Percentiles rank a stretch among this genome's conserved stretches.
Evolutionary conservation across 2,329 filamentous ascomycete species (phyloP).

Genomic region (Neoascochyta sp.): DNA sequence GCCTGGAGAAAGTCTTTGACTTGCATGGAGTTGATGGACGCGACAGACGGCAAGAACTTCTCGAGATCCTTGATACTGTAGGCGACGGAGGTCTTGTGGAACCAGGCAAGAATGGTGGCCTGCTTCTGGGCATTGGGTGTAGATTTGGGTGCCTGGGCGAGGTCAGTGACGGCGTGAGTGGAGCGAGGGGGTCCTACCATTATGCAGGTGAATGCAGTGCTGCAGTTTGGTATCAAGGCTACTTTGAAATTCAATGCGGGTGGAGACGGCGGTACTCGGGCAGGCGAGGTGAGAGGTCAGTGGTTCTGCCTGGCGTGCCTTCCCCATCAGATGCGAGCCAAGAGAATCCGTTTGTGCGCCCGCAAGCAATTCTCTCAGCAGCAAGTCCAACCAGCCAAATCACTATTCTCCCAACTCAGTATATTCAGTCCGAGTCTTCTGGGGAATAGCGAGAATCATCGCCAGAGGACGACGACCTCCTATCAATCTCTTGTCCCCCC

Average conservation of each 20-base stretch:
- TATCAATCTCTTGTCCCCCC: neutral
- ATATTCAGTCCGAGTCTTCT: conserved; percentile 10
- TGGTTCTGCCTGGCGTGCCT: conserved; percentile 8
- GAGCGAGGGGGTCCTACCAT: conserved; percentile 6
- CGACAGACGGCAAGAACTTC: conserved; percentile 58
- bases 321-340: conserved; percentile 5
- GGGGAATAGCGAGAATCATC: conserved; percentile 8
- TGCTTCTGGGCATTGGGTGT: conserved; percentile 57
- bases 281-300: neutral
- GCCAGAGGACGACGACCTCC: conserved; percentile 4
- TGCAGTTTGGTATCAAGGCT: too few relatives aligned
- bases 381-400: too few relatives aligned
- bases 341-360: too few relatives aligned
- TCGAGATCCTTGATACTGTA: conserved; percentile 67
- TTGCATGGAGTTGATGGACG: conserved; percentile 63
- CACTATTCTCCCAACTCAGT: neutral
- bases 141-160: conserved; percentile 50
- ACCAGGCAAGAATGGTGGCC: conserved; percentile 55
- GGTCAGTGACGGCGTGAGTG: conserved; percentile 6
- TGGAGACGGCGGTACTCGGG: too few relatives aligned
- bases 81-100: conserved; percentile 58
- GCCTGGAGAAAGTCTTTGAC: conserved; percentile 64
- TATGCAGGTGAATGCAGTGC: neutral
- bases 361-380: too few relatives aligned
- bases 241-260: too few relatives aligned